These are phyloP conservation scores for Heliophila coronopifolia DNA, from an alignment of 441 rosid species.

Conservation along the genomic window DNA sequence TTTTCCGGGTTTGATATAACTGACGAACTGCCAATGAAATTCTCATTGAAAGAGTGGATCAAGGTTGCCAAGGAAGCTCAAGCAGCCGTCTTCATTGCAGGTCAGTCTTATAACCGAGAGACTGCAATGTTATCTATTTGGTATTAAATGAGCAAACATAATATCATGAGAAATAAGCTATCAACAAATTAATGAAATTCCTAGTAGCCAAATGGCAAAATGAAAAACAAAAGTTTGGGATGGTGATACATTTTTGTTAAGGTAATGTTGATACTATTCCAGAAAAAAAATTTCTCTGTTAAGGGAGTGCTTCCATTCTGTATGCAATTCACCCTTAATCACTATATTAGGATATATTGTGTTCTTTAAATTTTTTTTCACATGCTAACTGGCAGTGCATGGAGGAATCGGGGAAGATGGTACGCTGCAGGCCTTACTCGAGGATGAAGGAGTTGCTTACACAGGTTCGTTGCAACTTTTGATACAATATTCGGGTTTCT, in stretches of 20 bases:
- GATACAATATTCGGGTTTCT: neutral
- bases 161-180: neutral
- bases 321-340: constrained; percentile 9
- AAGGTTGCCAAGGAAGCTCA: constrained; percentile 54
- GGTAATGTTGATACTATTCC: neutral
- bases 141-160: neutral
- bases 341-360: no score
- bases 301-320: constrained; percentile 7
- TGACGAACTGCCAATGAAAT: constrained; percentile 56
- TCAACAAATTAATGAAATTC: neutral
- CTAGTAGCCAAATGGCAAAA: neutral
- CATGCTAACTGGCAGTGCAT: constrained; percentile 52
- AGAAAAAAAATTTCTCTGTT: neutral
- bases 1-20: constrained; percentile 76
- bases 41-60: constrained; percentile 69
- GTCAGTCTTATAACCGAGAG: constrained; percentile 32
- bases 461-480: constrained; percentile 39
- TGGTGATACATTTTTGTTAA: neutral
- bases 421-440: constrained; percentile 76
- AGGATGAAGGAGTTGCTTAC: constrained; percentile 68
- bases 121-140: neutral
- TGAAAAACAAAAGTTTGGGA: neutral
- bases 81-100: constrained; percentile 89
- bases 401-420: constrained; percentile 99
- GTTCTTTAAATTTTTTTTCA: no score